Evolutionary conservation across 257 asterid genomes (phyloP).

Genomic region (Handroanthus guayacan): DNA sequence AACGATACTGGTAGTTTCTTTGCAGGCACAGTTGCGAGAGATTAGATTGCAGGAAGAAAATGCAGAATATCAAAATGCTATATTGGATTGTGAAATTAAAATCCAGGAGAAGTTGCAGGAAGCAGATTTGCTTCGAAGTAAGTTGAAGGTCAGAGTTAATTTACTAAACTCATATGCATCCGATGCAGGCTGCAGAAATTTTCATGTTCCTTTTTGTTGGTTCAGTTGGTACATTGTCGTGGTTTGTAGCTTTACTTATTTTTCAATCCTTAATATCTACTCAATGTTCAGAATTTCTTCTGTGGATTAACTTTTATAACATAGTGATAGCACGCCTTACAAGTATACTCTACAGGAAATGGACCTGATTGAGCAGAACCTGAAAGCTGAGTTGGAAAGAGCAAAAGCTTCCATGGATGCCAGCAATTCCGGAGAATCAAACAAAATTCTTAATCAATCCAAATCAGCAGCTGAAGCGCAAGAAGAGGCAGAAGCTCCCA

Average conservation of each 20-base stretch:
- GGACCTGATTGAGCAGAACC: conserved; percentile 64
- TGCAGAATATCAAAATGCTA: conserved; percentile 74
- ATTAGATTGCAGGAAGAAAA: conserved; percentile 81
- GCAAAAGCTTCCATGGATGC: conserved; percentile 40
- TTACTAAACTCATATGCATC: conserved; percentile 2
- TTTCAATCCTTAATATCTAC: conserved; percentile 11
- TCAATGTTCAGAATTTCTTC: background rate
- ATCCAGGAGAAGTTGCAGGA: conserved; percentile 78
- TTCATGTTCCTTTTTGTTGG: conserved; percentile 22
- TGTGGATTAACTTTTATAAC: conserved; percentile 9
- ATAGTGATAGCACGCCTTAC: conserved; percentile 16
- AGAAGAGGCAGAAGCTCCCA: conserved; percentile 59
- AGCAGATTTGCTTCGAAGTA: conserved; percentile 67
- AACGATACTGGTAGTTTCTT: conserved; percentile 17
- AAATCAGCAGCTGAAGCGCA: conserved; percentile 43
- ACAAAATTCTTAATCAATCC: conserved; percentile 44
- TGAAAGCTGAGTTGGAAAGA: conserved; percentile 62
- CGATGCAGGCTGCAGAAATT: background rate
- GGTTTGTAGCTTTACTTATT: conserved; percentile 15
- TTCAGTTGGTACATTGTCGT: background rate
- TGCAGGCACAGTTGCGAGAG: conserved; percentile 79
- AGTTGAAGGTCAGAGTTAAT: conserved; percentile 72
- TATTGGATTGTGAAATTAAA: conserved; percentile 69
- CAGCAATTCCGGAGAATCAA: conserved; percentile 48
- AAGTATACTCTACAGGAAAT: conserved; percentile 55